A percentile compares a stretch with the other conserved stretches of the same genome.
Conservation (phyloP, 1,284 basidiomycete genomes). For the Athelia sp. region DNA sequence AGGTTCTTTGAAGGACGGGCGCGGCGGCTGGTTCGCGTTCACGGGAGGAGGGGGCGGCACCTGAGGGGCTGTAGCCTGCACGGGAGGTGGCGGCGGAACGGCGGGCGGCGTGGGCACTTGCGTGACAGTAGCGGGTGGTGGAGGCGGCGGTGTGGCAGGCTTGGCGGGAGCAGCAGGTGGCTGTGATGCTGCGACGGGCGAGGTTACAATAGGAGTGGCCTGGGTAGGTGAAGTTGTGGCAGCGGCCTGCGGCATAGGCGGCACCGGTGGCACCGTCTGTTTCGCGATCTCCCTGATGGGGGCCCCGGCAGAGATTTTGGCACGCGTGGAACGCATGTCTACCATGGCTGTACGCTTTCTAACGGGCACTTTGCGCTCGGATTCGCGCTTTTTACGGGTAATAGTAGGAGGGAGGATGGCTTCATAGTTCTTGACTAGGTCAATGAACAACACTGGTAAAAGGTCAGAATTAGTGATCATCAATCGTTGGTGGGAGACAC, state of each 20-base stretch:
- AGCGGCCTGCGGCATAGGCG: conserved; percentile 25
- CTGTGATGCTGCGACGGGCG: conserved; percentile 5
- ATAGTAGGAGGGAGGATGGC: conserved; percentile 79
- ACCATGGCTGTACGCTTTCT: conserved; percentile 86
- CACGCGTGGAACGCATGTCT: conserved; percentile 81
- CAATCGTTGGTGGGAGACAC: conserved; percentile 19
- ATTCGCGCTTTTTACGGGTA: conserved; percentile 79
- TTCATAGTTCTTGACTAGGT: conserved; percentile 76
- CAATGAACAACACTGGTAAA: conserved; percentile 68
- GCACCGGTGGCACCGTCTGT: conserved; percentile 41
- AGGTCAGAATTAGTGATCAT: neutral
- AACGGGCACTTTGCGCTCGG: conserved; percentile 73
- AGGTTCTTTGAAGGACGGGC: conserved; percentile 47
- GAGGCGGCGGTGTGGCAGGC: conserved; percentile 20
- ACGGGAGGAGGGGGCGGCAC: conserved; percentile 31
- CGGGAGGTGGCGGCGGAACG: neutral
- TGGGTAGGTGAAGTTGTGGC: conserved; percentile 4
- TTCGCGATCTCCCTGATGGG: conserved; percentile 75
- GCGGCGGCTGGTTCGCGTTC: conserved; percentile 39
- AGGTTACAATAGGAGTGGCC: neutral
- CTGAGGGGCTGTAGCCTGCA: neutral
- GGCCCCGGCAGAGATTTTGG: conserved; percentile 67
- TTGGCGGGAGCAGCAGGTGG: conserved; percentile 14
- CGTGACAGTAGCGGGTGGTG: conserved; percentile 12
- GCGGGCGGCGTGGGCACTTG: conserved; percentile 24